Evolutionary conservation across 345 rosid species (phyloP).

Genomic region (Hibiscus mutabilis): DNA sequence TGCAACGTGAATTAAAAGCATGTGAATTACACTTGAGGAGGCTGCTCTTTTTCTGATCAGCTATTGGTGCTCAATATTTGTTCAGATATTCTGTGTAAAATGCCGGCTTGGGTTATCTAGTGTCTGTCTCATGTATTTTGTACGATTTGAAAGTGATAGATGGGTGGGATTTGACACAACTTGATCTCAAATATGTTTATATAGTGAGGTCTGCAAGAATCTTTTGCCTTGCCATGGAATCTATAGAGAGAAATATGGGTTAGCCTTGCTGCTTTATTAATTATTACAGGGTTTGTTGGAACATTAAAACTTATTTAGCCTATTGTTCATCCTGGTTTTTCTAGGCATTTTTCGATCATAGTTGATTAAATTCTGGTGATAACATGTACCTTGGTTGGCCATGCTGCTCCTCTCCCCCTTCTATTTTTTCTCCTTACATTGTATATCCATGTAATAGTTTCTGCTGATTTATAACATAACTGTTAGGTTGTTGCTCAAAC

Average conservation of each 20-base stretch:
- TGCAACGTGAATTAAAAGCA: not conserved
- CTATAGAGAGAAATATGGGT: not conserved
- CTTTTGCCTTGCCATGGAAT: not conserved
- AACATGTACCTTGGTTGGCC: not conserved
- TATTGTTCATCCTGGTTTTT: not conserved
- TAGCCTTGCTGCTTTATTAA: not conserved
- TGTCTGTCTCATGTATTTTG: not conserved
- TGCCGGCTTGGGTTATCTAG: conserved; percentile 4
- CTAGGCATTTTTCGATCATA: not conserved
- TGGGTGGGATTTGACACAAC: not conserved
- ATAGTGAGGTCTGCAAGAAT: not conserved
- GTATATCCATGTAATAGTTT: not conserved
- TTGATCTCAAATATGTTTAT: not conserved
- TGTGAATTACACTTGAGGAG: not conserved
- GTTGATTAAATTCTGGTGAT: not conserved
- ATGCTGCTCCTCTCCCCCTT: not conserved
- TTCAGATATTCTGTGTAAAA: not conserved
- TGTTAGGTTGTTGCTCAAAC: conserved; percentile 89
- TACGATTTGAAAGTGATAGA: not conserved
- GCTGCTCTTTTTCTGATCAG: not conserved
- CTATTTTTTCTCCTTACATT: not conserved
- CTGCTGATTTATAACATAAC: conserved; percentile 1
- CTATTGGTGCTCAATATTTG: not conserved
- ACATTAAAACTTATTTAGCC: not conserved
- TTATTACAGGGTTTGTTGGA: not conserved